Evolutionary conservation across 306 rosid species (phyloP).

Genomic region (Cercis canadensis): DNA sequence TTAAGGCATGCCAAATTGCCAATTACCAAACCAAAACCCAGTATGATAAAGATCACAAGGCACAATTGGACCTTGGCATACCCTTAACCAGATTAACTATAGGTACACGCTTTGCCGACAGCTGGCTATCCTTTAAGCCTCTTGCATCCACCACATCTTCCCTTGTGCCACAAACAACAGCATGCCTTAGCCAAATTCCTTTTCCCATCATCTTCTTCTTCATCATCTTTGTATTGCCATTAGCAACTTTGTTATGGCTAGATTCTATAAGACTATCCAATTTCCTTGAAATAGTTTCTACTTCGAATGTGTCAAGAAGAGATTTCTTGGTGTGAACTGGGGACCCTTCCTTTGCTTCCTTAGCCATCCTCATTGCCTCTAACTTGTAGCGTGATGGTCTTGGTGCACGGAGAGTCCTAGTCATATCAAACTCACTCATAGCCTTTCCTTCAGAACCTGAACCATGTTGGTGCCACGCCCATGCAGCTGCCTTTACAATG

Average conservation of each 20-base stretch:
- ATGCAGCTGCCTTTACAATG: conserved; percentile 77
- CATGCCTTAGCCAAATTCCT: conserved; percentile 53
- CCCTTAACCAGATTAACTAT: conserved; percentile 8
- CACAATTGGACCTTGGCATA: conserved; percentile 32
- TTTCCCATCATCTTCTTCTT: conserved; percentile 31
- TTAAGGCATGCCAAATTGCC: no score
- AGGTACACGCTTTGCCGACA: conserved; percentile 29
- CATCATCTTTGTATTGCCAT: background rate
- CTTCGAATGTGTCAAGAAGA: conserved; percentile 72
- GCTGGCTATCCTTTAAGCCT: background rate
- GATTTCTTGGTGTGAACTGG: conserved; percentile 13
- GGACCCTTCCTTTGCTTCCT: conserved; percentile 11
- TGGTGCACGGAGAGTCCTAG: conserved; percentile 27
- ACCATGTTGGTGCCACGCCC: conserved; percentile 87
- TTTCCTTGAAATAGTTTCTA: conserved; percentile 58
- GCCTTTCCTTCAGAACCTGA: conserved; percentile 54
- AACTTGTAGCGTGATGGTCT: conserved; percentile 77
- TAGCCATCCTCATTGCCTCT: conserved; percentile 52
- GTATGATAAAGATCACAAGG: conserved; percentile 10
- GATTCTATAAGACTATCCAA: conserved; percentile 53
- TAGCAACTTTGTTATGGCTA: conserved; percentile 6
- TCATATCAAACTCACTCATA: conserved; percentile 44
- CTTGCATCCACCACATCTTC: conserved; percentile 56
- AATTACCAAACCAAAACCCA: conserved; percentile 10
- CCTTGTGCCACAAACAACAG: conserved; percentile 56